A percentile compares a stretch with the other conserved stretches of the same genome.
Conservation (phyloP, 176 grass and related monocot species). For the Neostapfia colusana region DNA sequence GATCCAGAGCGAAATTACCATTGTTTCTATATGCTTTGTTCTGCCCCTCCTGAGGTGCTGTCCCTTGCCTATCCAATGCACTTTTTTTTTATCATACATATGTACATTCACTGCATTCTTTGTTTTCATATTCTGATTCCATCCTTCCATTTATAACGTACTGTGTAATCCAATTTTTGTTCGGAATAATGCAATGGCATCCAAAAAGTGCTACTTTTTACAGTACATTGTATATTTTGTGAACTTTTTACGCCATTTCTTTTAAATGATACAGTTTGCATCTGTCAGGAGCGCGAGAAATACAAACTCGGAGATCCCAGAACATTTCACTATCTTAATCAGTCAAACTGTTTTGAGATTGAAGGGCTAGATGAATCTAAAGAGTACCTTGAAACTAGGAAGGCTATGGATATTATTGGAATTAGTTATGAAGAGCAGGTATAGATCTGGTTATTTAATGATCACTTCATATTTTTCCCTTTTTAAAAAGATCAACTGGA, state of each 20-base stretch:
- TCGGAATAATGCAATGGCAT: not conserved
- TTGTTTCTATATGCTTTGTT: slow-evolving; percentile 98
- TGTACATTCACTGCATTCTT: not conserved
- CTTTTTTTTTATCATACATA: not conserved
- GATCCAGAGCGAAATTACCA: slow-evolving; percentile 96
- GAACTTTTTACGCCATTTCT: too few relatives aligned
- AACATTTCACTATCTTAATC: slow-evolving; percentile 95
- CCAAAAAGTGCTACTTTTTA: not conserved
- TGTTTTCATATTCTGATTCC: slow-evolving; percentile 8
- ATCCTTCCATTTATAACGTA: not conserved
- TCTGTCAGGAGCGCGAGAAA: slow-evolving; percentile 72
- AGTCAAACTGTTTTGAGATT: slow-evolving; percentile 85
- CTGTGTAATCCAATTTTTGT: not conserved
- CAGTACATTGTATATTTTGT: too few relatives aligned
- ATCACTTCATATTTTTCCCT: slow-evolving; percentile 2
- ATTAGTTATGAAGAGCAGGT: slow-evolving; percentile 89
- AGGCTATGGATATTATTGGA: slow-evolving; percentile 93
- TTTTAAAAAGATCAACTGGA: slow-evolving; percentile 12
- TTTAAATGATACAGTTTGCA: slow-evolving; percentile 17
- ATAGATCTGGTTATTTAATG: slow-evolving; percentile 27
- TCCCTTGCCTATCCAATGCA: slow-evolving; percentile 19
- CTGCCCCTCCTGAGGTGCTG: slow-evolving; percentile 78
- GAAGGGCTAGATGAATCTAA: slow-evolving; percentile 88
- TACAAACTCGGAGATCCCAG: slow-evolving; percentile 82
- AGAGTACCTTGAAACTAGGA: slow-evolving; percentile 94